Percentiles rank a stretch among this genome's conserved stretches.
Conservation (phyloP, 805 yeast genomes). For the Komagataella mondaviorum region DNA sequence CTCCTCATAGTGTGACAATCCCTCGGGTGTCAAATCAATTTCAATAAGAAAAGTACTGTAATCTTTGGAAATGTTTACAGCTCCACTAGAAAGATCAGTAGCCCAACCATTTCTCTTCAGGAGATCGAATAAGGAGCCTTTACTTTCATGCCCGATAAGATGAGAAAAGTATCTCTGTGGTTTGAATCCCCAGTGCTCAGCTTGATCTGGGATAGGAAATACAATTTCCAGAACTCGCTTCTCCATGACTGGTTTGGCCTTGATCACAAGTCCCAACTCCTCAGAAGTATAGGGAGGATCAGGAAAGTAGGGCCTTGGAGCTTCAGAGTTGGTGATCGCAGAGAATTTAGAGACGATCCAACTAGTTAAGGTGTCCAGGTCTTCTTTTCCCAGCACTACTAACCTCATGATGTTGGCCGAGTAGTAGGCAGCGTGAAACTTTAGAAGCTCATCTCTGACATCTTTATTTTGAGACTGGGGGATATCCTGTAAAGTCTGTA, state of each 20-base stretch:
- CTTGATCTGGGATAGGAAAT: conserved; percentile 69
- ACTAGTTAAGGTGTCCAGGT: conserved; percentile 51
- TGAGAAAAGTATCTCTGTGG: conserved; percentile 70
- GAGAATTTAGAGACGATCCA: conserved; percentile 64
- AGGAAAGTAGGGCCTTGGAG: conserved; percentile 29
- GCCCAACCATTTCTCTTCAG: conserved; percentile 74
- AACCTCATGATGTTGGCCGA: conserved; percentile 85
- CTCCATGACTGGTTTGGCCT: conserved; percentile 78
- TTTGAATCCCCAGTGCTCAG: conserved; percentile 47
- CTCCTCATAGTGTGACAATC: conserved; percentile 48
- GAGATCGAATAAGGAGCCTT: conserved; percentile 65
- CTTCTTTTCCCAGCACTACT: conserved; percentile 73
- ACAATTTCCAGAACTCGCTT: conserved; percentile 49
- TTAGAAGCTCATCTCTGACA: conserved; percentile 69
- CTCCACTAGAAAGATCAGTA: conserved; percentile 63
- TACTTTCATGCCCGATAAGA: conserved; percentile 84
- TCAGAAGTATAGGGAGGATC: conserved; percentile 33
- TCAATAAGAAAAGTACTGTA: conserved; percentile 55
- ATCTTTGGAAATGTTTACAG: conserved; percentile 50
- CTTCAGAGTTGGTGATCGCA: conserved; percentile 38
- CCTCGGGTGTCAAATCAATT: conserved; percentile 64
- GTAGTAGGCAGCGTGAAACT: conserved; percentile 60
- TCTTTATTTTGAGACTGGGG: conserved; percentile 53
- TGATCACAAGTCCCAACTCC: conserved; percentile 39
- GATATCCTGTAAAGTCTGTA: conserved; percentile 51